phyloP scores from a whole-genome alignment of 164 flowering plant genomes.

The Stephania cephalantha region DNA sequence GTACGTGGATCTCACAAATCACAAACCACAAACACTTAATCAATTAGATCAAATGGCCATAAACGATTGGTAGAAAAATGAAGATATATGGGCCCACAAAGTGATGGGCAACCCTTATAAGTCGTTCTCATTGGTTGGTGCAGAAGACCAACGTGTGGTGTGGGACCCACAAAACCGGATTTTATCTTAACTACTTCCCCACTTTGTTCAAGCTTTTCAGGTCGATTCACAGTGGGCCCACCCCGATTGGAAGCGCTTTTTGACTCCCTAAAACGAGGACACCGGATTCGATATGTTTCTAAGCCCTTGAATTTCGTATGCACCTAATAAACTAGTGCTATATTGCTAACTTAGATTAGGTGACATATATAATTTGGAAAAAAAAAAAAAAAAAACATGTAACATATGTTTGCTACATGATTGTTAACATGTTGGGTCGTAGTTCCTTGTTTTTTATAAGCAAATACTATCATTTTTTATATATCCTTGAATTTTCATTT shows the following conservation, averaged over 20 bases:
- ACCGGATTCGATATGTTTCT: background rate
- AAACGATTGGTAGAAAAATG: background rate
- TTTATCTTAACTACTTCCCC: background rate
- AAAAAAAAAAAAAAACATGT: background rate
- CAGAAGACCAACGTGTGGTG: too few species aligned
- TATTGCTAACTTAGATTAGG: too few species aligned
- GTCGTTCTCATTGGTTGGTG: background rate
- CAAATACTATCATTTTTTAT: too few species aligned
- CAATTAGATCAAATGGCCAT: background rate
- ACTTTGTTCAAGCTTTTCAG: conserved; percentile 4
- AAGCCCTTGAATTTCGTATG: too few species aligned
- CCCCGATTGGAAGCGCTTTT: background rate
- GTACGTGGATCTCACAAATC: too few species aligned
- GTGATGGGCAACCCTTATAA: background rate
- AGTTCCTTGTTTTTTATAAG: too few species aligned
- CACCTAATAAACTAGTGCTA: too few species aligned
- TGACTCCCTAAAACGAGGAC: background rate
- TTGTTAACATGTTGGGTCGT: too few species aligned
- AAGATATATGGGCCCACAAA: background rate
- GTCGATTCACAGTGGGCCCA: background rate
- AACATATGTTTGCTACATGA: too few species aligned
- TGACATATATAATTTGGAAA: background rate
- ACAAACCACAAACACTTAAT: background rate
- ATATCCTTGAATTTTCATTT: too few species aligned
- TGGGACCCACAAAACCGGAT: background rate